Percentiles rank a stretch among this genome's conserved stretches.
Evolutionary conservation across 2,329 filamentous ascomycete genomes (phyloP).

Genomic region (Didymella sp.): DNA sequence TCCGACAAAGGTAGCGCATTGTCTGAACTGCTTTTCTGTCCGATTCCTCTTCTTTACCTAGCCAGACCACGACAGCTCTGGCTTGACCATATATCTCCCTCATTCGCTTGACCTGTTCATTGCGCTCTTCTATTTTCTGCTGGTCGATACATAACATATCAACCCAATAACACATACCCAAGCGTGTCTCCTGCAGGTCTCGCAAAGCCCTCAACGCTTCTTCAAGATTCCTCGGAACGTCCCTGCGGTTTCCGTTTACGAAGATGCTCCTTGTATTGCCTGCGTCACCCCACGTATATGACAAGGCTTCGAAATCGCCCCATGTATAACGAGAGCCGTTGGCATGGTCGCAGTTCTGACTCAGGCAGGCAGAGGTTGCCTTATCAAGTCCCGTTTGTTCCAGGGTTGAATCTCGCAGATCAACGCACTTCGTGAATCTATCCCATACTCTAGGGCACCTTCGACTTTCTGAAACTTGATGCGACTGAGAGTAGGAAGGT

Average conservation of each 20-base stretch:
- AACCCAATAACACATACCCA: constrained; percentile 9
- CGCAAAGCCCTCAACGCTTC: constrained; percentile 6
- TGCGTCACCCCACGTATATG: constrained; percentile 4
- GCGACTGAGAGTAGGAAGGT: not conserved
- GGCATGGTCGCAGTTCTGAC: not conserved
- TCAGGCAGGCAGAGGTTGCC: not conserved
- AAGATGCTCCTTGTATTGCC: constrained; percentile 3
- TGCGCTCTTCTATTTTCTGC: not conserved
- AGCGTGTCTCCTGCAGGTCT: constrained; percentile 5
- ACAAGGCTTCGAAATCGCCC: constrained; percentile 8
- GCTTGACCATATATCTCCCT: constrained; percentile 5
- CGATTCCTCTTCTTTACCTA: constrained; percentile 2
- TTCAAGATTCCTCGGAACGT: constrained; percentile 6
- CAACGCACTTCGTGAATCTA: constrained; percentile 2
- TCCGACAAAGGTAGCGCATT: constrained; percentile 5
- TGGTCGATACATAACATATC: constrained; percentile 5
- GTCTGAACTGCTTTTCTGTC: constrained; percentile 7
- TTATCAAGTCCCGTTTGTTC: constrained; percentile 5
- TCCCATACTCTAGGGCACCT: constrained; percentile 3
- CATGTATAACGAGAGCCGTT: constrained; percentile 2
- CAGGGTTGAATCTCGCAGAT: constrained; percentile 11
- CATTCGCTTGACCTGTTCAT: constrained; percentile 7
- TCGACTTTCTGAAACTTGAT: not conserved
- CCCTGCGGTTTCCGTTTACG: not conserved
- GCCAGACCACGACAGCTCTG: constrained; percentile 7